Evolutionary conservation across 306 rosid genomes (phyloP).

Genomic region (Gleditsia sinensis): DNA sequence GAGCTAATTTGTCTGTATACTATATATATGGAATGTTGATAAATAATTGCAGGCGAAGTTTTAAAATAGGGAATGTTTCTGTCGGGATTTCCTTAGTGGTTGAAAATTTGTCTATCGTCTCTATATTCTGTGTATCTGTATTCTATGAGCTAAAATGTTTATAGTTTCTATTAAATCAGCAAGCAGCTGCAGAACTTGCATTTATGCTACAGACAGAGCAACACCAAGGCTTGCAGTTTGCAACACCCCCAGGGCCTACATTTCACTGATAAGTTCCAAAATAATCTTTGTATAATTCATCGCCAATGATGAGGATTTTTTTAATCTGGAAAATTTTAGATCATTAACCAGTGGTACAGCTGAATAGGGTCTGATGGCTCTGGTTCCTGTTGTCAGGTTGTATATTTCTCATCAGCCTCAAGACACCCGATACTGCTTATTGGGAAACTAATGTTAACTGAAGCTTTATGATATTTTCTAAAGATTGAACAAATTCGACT

Average conservation of each 20-base stretch:
- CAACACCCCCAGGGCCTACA: slow-evolving; percentile 48
- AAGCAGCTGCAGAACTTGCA: slow-evolving; percentile 52
- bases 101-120: not conserved
- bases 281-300: slow-evolving; percentile 14
- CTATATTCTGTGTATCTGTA: no score
- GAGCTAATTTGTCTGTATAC: slow-evolving; percentile 13
- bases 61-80: not conserved
- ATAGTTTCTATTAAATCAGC: slow-evolving; percentile 43
- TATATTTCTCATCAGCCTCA: slow-evolving; percentile 28
- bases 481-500: not conserved
- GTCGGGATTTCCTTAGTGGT: not conserved
- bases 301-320: not conserved
- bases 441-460: no score
- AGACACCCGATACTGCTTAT: no score
- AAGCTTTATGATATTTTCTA: not conserved
- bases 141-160: not conserved
- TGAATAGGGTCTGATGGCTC: slow-evolving; percentile 32
- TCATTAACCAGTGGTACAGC: slow-evolving; percentile 19
- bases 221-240: slow-evolving; percentile 44
- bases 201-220: slow-evolving; percentile 54
- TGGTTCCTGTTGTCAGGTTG: slow-evolving; percentile 16
- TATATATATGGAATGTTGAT: slow-evolving; percentile 5
- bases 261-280: slow-evolving; percentile 19
- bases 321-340: slow-evolving; percentile 26
- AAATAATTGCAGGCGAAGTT: slow-evolving; percentile 13